A percentile compares a stretch with the other conserved stretches of the same genome.
phyloP scores from a whole-genome alignment of 2,329 filamentous ascomycete genomes.

The Gnomoniopsis sp. region DNA sequence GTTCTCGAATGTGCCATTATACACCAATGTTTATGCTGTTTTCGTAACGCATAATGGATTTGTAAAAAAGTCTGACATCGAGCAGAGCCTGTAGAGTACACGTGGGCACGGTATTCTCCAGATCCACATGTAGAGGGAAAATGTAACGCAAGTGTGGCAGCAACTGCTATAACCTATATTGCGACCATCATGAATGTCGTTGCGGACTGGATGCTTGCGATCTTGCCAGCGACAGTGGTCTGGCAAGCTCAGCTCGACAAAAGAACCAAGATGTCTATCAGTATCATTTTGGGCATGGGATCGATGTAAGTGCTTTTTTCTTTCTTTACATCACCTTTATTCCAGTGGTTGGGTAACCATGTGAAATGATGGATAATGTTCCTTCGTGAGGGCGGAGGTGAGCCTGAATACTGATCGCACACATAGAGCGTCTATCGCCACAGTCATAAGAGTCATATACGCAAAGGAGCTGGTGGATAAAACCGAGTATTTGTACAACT shows the following conservation, averaged over 20 bases:
- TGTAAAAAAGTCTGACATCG: not conserved
- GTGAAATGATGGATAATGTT: too few relatives aligned
- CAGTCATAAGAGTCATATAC: slow-evolving; percentile 32
- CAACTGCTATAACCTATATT: slow-evolving; percentile 30
- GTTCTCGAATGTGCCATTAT: not conserved
- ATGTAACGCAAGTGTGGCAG: slow-evolving; percentile 27
- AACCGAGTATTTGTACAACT: slow-evolving; percentile 40
- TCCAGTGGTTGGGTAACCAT: too few relatives aligned
- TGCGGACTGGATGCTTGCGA: slow-evolving; percentile 37
- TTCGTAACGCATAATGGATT: not conserved
- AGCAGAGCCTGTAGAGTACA: slow-evolving; percentile 31
- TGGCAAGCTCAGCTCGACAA: slow-evolving; percentile 38
- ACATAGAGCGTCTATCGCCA: not conserved
- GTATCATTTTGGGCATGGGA: slow-evolving; percentile 29
- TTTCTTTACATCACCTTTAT: too few relatives aligned
- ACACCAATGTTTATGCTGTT: too few relatives aligned
- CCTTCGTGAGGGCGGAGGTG: not conserved
- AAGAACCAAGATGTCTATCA: slow-evolving; percentile 34
- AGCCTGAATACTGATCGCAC: not conserved
- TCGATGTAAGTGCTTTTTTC: slow-evolving; percentile 29
- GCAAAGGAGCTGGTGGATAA: slow-evolving; percentile 33
- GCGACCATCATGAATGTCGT: slow-evolving; percentile 36
- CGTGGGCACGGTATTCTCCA: slow-evolving; percentile 32
- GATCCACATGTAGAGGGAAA: slow-evolving; percentile 24
- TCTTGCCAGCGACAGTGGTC: slow-evolving; percentile 37